A percentile compares a stretch with the other conserved stretches of the same genome.
phyloP scores from a whole-genome alignment of 2,329 filamentous ascomycete genomes.

The Aspergillus candidus region DNA sequence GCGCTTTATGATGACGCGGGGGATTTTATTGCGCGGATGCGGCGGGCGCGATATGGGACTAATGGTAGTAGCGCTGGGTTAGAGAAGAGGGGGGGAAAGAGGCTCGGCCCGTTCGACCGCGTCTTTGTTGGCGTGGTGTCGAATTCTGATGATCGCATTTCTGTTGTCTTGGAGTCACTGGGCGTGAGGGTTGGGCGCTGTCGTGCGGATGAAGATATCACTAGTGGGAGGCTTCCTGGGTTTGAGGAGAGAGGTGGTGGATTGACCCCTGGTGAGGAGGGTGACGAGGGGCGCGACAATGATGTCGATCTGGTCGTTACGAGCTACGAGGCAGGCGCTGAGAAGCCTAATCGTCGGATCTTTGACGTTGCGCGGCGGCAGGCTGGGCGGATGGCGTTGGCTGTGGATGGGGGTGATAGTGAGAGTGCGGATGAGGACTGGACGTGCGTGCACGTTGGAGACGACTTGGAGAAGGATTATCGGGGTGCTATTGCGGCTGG shows the following conservation, averaged over 20 bases:
- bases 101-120: slow-evolving; percentile 23
- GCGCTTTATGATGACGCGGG: slow-evolving; percentile 35
- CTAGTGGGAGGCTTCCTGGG: slow-evolving; percentile 21
- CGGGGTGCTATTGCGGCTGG: slow-evolving; percentile 32
- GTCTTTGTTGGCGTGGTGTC: slow-evolving; percentile 40
- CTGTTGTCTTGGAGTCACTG: slow-evolving; percentile 34
- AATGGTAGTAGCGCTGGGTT: neutral
- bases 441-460: slow-evolving; percentile 40
- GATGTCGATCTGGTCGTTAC: slow-evolving; percentile 43
- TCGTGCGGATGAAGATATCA: slow-evolving; percentile 26
- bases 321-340: slow-evolving; percentile 42
- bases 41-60: neutral
- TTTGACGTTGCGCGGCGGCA: slow-evolving; percentile 35
- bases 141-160: slow-evolving; percentile 43
- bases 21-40: slow-evolving; percentile 32
- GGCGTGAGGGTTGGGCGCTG: slow-evolving; percentile 33
- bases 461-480: slow-evolving; percentile 40
- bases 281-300: slow-evolving; percentile 3
- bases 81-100: slow-evolving; percentile 1
- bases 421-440: slow-evolving; percentile 12
- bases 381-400: slow-evolving; percentile 15
- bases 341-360: slow-evolving; percentile 38
- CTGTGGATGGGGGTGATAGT: neutral
- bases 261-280: neutral
- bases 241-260: slow-evolving; percentile 12